These are phyloP conservation scores for Rhodotorula babjevae DNA, from an alignment of 768 basidiomycete genomes.

Conservation along the genomic window DNA sequence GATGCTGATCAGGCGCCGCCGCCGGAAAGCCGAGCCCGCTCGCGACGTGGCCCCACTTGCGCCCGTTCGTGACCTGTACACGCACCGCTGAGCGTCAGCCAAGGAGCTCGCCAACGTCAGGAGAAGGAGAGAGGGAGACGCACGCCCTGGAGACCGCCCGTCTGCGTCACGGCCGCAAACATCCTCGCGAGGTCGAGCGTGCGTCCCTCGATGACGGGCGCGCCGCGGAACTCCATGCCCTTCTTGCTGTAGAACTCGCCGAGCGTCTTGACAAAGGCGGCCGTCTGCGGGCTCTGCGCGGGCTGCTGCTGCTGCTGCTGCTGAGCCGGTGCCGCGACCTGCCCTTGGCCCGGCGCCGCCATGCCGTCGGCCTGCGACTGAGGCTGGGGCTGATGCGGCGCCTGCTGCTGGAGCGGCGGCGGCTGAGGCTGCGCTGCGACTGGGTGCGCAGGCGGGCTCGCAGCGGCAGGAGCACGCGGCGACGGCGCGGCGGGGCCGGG, in stretches of 20 bases:
- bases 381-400: too few species aligned
- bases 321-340: background rate
- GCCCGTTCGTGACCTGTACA: background rate
- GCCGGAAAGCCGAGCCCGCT: slow-evolving; percentile 13
- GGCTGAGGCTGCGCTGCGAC: background rate
- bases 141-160: slow-evolving; percentile 24
- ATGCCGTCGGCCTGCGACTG: background rate
- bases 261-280: slow-evolving; percentile 14
- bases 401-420: too few species aligned
- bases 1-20: background rate
- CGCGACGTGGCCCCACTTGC: slow-evolving; percentile 8
- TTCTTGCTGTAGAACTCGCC: slow-evolving; percentile 22
- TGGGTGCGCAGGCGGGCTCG: background rate
- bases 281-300: background rate
- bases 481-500: slow-evolving; percentile 5
- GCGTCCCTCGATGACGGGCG: slow-evolving; percentile 26
- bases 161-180: slow-evolving; percentile 7
- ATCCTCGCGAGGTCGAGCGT: slow-evolving; percentile 18
- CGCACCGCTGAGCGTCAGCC: background rate
- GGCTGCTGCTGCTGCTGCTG: background rate
- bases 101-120: too few species aligned
- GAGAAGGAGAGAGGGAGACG: background rate
- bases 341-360: background rate
- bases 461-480: background rate
- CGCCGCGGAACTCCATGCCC: background rate